Evolutionary conservation across 768 basidiomycete species (phyloP).

Genomic region (Sistotremastrum niveocremeum): DNA sequence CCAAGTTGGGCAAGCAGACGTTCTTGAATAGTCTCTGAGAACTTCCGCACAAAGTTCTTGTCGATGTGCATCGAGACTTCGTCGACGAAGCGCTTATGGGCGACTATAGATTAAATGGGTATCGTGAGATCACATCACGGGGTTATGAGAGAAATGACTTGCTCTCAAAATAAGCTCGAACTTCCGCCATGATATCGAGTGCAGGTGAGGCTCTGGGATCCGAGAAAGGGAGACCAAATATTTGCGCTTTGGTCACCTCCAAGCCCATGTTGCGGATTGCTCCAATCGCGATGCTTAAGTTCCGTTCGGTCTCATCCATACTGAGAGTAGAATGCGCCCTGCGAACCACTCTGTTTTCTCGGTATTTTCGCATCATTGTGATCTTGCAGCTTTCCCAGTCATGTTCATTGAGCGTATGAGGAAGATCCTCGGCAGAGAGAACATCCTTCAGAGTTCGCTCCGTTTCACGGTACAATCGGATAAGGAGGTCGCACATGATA

Average conservation of each 20-base stretch:
- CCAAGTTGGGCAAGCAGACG: constrained; percentile 36
- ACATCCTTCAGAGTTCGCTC: too few relatives aligned
- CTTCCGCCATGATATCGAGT: constrained; percentile 56
- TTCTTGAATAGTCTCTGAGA: constrained; percentile 31
- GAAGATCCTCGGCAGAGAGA: too few relatives aligned
- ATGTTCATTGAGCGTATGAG: too few relatives aligned
- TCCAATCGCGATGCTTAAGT: too few relatives aligned
- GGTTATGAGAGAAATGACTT: constrained; percentile 1
- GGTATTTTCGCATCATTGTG: too few relatives aligned
- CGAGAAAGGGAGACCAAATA: constrained; percentile 23
- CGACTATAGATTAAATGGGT: constrained; percentile 24
- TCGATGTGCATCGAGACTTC: constrained; percentile 45
- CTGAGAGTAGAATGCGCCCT: too few relatives aligned
- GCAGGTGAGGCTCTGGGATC: constrained; percentile 40
- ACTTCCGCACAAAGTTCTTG: constrained; percentile 38
- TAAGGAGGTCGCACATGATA: too few relatives aligned
- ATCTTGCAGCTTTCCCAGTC: too few relatives aligned
- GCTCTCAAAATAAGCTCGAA: constrained; percentile 69
- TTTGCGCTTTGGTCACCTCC: not conserved
- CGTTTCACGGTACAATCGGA: too few relatives aligned
- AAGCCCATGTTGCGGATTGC: too few relatives aligned
- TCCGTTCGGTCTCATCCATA: too few relatives aligned
- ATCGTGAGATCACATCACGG: constrained; percentile 1
- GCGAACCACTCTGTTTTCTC: too few relatives aligned
- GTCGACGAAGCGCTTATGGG: constrained; percentile 47